Percentiles rank a stretch among this genome's conserved stretches.
phyloP scores from a whole-genome alignment of 305 asterid genomes.

The Plantago coronopus region DNA sequence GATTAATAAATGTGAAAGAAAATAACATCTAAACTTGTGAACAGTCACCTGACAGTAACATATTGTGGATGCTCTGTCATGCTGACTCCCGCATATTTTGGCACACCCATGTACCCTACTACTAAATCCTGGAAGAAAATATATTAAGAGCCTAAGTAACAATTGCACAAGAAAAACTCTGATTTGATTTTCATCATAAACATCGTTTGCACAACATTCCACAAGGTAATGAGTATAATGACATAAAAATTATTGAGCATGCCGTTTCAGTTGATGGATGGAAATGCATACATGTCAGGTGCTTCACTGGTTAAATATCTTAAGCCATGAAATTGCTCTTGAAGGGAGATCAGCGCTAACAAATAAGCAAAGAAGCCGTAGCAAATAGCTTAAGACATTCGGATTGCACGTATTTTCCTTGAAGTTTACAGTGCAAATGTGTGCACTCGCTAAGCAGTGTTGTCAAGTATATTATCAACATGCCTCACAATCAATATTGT shows the following conservation, averaged over 20 bases:
- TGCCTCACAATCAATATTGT: too few relatives aligned
- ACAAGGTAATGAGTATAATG: not conserved
- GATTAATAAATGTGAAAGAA: not conserved
- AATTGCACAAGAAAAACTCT: conserved; percentile 14
- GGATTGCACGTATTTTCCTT: not conserved
- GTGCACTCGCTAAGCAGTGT: not conserved
- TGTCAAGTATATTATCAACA: too few relatives aligned
- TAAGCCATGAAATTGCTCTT: too few relatives aligned
- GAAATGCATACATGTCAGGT: too few relatives aligned
- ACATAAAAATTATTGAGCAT: not conserved
- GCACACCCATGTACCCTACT: conserved; percentile 98
- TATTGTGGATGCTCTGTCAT: conserved; percentile 95
- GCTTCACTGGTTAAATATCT: too few relatives aligned
- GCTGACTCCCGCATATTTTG: conserved; percentile 77
- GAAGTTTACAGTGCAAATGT: not conserved
- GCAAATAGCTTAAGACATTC: too few relatives aligned
- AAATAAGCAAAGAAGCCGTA: too few relatives aligned
- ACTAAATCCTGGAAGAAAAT: conserved; percentile 75
- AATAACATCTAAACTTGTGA: conserved; percentile 12
- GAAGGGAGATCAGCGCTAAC: too few relatives aligned
- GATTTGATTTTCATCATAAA: conserved; percentile 1
- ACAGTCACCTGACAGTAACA: conserved; percentile 74
- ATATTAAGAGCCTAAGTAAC: conserved; percentile 11
- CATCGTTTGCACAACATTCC: not conserved
- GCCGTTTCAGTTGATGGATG: too few relatives aligned